Base-by-base conservation (phyloP, 495 filamentous ascomycete species). In the Hyaloscypha variabilis region DNA sequence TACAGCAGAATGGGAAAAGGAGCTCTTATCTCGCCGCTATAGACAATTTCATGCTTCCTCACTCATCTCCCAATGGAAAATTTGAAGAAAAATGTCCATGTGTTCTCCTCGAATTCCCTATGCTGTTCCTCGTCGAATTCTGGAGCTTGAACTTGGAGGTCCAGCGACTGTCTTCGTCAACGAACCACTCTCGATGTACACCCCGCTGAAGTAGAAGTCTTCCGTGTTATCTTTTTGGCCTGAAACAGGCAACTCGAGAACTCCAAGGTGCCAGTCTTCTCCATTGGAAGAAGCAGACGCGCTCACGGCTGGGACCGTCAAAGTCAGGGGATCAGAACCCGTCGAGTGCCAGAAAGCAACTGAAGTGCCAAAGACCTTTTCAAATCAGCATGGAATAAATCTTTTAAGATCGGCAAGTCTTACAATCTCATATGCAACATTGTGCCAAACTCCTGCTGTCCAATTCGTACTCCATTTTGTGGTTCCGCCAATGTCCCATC, bases 201-300 rank as follows among this genome's bases (percentile, higher is more conserved):
- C 84, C 24, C 90, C 90, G 24, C 84, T 87, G 76, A 89, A 92
- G 72, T 84, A 91, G 81, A 86, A 91, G 72, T 91, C 88, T 80
- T 92, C 80, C 34, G 69, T 77, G 8, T 74, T 73, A 60, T 85
- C 83, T 25, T 79, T 71, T 52, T 79, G 79, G 19, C 83, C 83
- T 14, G 77, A 79, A 62, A 85, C 81, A 21, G 88, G 85, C 52
- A 91, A 80, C 66, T 90, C 82, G 42, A 92, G 77, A 58, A 91
- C 81, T 52, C 90, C 90, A 11, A 93, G 74, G 75, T 93, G 89
- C 89, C 88, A 93, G 73, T 92, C 89, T 2, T 77, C 81, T 60
- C 87, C 89, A 73, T 91, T 91, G 17, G 85, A 90, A 13, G 82
- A 87, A 6, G 88, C 82, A 26, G 80, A 83, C 0, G 82, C 83